Base-by-base conservation (phyloP, 768 basidiomycete genomes). In the Lactarius indigo region DNA sequence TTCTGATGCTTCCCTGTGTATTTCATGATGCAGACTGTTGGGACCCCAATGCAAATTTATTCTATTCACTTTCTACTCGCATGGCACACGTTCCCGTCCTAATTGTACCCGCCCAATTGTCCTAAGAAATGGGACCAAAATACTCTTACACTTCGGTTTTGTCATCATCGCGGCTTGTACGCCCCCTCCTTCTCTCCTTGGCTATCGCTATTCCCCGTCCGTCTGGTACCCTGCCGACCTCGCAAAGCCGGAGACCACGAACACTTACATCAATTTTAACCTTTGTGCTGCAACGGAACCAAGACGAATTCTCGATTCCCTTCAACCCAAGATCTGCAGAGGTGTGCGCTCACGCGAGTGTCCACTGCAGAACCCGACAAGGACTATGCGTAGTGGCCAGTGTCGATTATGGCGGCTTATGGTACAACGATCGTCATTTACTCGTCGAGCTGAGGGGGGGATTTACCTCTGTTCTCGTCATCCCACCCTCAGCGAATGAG, bases 181-280 rank as follows among this genome's bases (percentile, higher is more conserved):
- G 0, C 57, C 15, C 54, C 61, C 35, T 44, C n/a, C 50, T 63
- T 5, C 30, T 66, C 18, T 47, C 61, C 28, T 61, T 66, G 8
- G 44, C 35, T 66, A 62, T 15, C 44, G 65, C 26, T 66, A 58
- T n/a, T 23, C 56, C 7, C 47, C 6, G 23, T 33, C 18, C 2
- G 5, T 23, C 18, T 59, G 47, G 66, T 63, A 35, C 39, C 62
- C 37, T 13, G 1, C 54, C 1, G 57, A 67, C n/a, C 66, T 50
- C 7, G 26, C 57, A 3, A 37, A 31, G 33, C 26, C 61, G 3
- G 59, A 57, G 3, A 23, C 56, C 1, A 44, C 58, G 0, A 63
- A 54, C 8, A 62, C 63, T 37, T 69, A 61, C 35, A 68, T 58
- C 66, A 56, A 59, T 35, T 64, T 66, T 39, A 62, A 69, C 54